Evolutionary conservation across 495 filamentous ascomycete species (phyloP).

Genomic region (Letharia lupina): DNA sequence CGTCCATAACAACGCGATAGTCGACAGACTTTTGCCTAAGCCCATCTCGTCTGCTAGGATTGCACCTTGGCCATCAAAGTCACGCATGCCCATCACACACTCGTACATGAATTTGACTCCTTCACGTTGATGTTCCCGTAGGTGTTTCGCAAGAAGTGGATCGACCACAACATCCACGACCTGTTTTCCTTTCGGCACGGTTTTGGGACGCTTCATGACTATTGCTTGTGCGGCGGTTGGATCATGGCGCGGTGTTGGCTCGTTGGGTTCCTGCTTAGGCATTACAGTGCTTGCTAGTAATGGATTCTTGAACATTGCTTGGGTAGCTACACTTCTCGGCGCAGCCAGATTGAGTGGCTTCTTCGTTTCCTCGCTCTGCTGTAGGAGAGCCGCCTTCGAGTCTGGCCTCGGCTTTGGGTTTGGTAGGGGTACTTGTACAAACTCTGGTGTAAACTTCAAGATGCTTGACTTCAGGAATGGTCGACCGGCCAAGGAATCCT

Average conservation of each 20-base stretch:
- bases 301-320: constrained; percentile 45
- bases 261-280: constrained; percentile 34
- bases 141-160: constrained; percentile 54
- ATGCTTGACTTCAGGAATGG: constrained; percentile 36
- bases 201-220: constrained; percentile 58
- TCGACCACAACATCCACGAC: constrained; percentile 78
- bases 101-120: constrained; percentile 75
- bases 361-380: constrained; percentile 21
- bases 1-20: constrained; percentile 72
- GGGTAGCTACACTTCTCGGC: constrained; percentile 25
- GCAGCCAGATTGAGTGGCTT: constrained; percentile 23
- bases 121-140: constrained; percentile 69
- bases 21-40: constrained; percentile 71
- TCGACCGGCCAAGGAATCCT: constrained; percentile 54
- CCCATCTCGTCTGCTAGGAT: constrained; percentile 83
- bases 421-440: constrained; percentile 5
- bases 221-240: constrained; percentile 52
- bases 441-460: constrained; percentile 20
- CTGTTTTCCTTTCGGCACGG: constrained; percentile 52
- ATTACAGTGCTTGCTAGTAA: constrained; percentile 47
- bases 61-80: constrained; percentile 63
- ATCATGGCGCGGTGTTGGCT: constrained; percentile 57
- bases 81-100: constrained; percentile 73
- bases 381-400: constrained; percentile 9
- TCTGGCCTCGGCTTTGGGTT: constrained; percentile 8